Percentiles rank a stretch among this genome's conserved stretches.
phyloP scores from a whole-genome alignment of 441 rosid genomes.

The Erodium moschatum region DNA sequence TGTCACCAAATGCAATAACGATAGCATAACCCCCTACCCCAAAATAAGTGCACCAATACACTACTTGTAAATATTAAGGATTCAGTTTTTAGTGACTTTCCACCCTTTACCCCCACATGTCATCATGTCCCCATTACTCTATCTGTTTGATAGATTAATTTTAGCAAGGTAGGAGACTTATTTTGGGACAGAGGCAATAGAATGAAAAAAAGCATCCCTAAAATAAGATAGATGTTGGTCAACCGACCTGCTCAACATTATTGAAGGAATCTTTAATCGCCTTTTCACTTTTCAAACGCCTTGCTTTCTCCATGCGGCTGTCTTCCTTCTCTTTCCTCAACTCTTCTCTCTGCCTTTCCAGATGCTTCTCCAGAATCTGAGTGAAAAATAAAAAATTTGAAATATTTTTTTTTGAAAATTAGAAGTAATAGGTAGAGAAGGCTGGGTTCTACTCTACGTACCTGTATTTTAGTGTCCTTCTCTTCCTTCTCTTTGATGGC shows the following conservation, averaged over 20 bases:
- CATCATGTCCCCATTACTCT: background rate
- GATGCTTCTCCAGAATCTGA: constrained; percentile 54
- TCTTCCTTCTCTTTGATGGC: background rate
- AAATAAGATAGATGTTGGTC: background rate
- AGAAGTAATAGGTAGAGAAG: constrained; percentile 9
- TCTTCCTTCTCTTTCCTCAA: constrained; percentile 58
- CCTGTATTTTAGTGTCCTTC: constrained; percentile 5
- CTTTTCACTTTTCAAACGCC: constrained; percentile 48
- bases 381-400: constrained; percentile 10
- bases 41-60: background rate
- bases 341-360: constrained; percentile 56
- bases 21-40: too few species aligned
- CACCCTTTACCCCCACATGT: background rate
- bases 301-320: constrained; percentile 35
- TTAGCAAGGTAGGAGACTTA: too few species aligned
- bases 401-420: constrained; percentile 1
- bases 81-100: background rate
- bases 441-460: background rate
- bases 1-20: too few species aligned
- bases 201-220: background rate
- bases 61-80: background rate
- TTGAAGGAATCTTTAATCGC: constrained; percentile 51
- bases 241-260: constrained; percentile 56
- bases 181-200: background rate
- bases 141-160: too few species aligned